A percentile compares a stretch with the other conserved stretches of the same genome.
phyloP scores from a whole-genome alignment of 345 rosid species.

The Populus alba region DNA sequence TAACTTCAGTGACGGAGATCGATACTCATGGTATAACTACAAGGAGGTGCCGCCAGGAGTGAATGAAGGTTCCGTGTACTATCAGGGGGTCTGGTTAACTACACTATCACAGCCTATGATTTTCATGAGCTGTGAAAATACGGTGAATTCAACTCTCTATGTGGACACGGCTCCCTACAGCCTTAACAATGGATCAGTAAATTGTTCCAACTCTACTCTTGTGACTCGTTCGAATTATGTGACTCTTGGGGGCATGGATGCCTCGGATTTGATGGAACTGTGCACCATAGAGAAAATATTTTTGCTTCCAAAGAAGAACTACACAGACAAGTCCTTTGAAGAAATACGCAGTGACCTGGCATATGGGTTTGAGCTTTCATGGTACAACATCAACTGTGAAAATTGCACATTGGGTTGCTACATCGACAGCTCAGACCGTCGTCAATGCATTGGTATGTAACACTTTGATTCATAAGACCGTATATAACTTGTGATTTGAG shows the following conservation, averaged over 20 bases:
- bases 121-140: constrained; percentile 8
- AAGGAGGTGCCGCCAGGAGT: fast-evolving
- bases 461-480: too few relatives aligned
- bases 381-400: too few relatives aligned
- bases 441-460: too few relatives aligned
- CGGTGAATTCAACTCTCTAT: constrained; percentile 3
- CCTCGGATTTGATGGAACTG: not conserved
- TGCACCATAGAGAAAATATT: constrained; percentile 6
- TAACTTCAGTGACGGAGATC: constrained; percentile 3
- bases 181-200: not conserved
- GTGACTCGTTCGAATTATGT: not conserved
- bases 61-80: too few relatives aligned
- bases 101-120: not conserved
- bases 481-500: too few relatives aligned
- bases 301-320: not conserved
- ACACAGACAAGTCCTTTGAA: not conserved
- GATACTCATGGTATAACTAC: not conserved
- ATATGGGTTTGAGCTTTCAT: not conserved
- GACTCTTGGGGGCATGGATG: not conserved
- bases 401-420: too few relatives aligned
- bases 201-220: too few relatives aligned
- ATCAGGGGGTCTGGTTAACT: fast-evolving
- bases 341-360: constrained; percentile 5
- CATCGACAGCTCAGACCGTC: too few relatives aligned
- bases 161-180: not conserved